These are phyloP conservation scores for Oryza glumipatula DNA, from an alignment of 176 grass and related monocot genomes.

Conservation along the genomic window DNA sequence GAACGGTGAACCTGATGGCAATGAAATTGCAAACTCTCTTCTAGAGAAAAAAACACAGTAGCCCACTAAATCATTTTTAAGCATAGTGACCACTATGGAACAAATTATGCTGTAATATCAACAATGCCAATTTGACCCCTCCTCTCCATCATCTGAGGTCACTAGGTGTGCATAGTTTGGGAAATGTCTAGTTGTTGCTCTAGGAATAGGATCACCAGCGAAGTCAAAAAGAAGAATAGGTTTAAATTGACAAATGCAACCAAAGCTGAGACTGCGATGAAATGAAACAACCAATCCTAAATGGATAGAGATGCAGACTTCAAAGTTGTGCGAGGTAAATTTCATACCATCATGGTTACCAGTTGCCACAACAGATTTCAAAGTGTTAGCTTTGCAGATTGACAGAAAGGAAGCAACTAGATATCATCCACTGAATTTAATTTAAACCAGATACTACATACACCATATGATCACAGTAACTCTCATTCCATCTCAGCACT, in stretches of 20 bases:
- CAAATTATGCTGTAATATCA: neutral
- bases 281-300: neutral
- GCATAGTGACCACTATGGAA: neutral
- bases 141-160: neutral
- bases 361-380: neutral
- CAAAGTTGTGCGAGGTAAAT: neutral
- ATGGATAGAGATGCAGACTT: neutral
- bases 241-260: neutral
- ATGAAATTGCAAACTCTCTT: neutral
- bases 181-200: neutral
- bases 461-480: neutral
- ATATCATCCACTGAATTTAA: neutral
- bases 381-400: neutral
- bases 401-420: neutral
- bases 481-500: neutral
- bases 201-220: neutral
- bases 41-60: conserved; percentile 25
- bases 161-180: neutral
- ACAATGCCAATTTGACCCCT: neutral
- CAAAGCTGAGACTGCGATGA: neutral
- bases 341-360: conserved; percentile 3
- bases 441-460: neutral
- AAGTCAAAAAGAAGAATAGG: neutral
- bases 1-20: neutral
- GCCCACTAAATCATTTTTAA: neutral